phyloP scores from a whole-genome alignment of 192 early-diverging fungal genomes.

The Geranomyces variabilis region DNA sequence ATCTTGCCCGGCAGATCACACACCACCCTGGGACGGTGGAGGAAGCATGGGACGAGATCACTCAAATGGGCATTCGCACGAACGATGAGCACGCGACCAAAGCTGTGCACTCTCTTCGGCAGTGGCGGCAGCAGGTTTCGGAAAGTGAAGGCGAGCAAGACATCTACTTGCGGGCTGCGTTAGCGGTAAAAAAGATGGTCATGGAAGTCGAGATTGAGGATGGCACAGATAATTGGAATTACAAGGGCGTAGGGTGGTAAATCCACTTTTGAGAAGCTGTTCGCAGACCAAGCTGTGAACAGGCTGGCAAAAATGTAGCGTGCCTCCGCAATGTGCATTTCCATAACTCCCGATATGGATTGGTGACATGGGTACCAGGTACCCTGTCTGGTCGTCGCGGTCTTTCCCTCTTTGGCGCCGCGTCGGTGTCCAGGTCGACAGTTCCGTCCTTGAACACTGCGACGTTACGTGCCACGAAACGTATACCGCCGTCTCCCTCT shows the following conservation, averaged over 20 bases:
- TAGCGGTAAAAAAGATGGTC: background rate
- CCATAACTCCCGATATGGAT: too few relatives aligned
- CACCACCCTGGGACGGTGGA: background rate
- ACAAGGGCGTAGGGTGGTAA: constrained; percentile 6
- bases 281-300: too few relatives aligned
- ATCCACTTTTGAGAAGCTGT: too few relatives aligned
- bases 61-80: background rate
- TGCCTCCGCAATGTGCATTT: too few relatives aligned
- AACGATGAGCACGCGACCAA: constrained; percentile 27
- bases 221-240: constrained; percentile 7
- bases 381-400: too few relatives aligned
- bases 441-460: too few relatives aligned
- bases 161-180: background rate
- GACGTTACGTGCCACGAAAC: too few relatives aligned
- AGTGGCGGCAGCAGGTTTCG: background rate
- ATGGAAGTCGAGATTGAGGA: background rate
- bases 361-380: too few relatives aligned
- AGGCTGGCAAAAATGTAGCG: too few relatives aligned
- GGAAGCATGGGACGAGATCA: constrained; percentile 12
- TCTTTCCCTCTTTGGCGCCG: too few relatives aligned
- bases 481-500: too few relatives aligned
- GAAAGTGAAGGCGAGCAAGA: background rate
- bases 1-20: background rate
- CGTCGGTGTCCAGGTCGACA: too few relatives aligned
- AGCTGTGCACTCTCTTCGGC: constrained; percentile 1